Percentiles rank a stretch among this genome's conserved stretches.
Evolutionary conservation across 1,284 basidiomycete species (phyloP).

Genomic region (Malassezia equina): DNA sequence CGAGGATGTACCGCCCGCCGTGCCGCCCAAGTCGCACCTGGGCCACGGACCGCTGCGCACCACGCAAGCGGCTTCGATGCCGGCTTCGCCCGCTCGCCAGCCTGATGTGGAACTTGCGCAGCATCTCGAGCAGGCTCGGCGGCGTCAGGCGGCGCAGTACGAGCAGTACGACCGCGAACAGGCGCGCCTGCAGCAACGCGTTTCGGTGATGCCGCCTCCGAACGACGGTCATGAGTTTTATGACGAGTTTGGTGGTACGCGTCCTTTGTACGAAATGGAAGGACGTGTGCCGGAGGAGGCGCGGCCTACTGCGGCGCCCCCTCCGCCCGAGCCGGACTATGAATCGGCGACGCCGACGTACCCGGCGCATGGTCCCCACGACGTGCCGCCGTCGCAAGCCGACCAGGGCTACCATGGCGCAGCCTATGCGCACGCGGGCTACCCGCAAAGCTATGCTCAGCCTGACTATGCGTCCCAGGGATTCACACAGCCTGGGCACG

Average conservation of each 20-base stretch:
- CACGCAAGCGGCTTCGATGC: not conserved
- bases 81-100: not conserved
- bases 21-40: not conserved
- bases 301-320: not conserved
- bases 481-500: not conserved
- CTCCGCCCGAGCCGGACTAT: not conserved
- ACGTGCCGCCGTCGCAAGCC: not conserved
- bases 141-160: not conserved
- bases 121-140: not conserved
- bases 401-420: not conserved
- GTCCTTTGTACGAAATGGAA: conserved; percentile 2
- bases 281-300: not conserved
- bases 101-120: not conserved
- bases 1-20: not conserved
- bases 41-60: not conserved
- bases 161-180: conserved; percentile 1
- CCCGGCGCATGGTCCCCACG: not conserved
- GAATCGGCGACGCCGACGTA: not conserved
- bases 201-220: not conserved
- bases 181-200: not conserved
- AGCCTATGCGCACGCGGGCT: not conserved
- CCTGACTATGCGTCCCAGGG: not conserved
- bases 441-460: not conserved
- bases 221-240: conserved; percentile 1
- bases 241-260: conserved; percentile 9